Percentiles rank a stretch among this genome's conserved stretches.
Evolutionary conservation across 2,329 filamentous ascomycete genomes (phyloP).

Genomic region (Beauveria sp.): DNA sequence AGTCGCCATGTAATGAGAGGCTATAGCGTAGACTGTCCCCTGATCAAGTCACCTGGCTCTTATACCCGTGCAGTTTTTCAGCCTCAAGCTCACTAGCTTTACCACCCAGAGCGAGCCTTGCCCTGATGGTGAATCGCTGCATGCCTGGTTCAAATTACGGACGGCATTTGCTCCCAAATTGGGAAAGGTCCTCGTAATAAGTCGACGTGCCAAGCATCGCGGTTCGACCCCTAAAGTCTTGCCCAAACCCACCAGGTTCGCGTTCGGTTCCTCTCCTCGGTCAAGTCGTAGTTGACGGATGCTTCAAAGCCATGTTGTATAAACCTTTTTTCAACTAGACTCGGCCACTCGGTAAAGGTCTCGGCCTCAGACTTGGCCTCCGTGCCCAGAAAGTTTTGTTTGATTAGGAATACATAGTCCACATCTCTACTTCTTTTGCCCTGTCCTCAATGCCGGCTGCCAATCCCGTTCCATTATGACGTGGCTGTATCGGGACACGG

Average conservation of each 20-base stretch:
- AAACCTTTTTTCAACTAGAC: background rate
- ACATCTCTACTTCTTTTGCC: background rate
- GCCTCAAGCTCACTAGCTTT: background rate
- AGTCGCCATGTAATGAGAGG: background rate
- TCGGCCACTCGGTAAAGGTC: background rate
- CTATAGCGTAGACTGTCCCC: background rate
- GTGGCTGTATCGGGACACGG: background rate
- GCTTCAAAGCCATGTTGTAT: background rate
- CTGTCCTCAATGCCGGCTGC: constrained; percentile 2
- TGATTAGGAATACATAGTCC: background rate
- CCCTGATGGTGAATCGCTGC: no score
- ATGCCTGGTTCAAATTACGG: no score
- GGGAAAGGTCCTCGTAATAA: background rate
- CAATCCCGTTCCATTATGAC: constrained; percentile 6
- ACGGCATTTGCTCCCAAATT: background rate
- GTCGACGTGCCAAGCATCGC: background rate
- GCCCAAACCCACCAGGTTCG: background rate
- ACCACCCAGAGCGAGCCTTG: no score
- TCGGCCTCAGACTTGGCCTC: background rate
- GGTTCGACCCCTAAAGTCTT: background rate
- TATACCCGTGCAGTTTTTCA: background rate
- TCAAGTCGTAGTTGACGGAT: background rate
- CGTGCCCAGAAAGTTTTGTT: no score
- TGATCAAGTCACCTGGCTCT: background rate
- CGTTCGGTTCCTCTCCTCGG: background rate